Percentiles rank a stretch among this genome's conserved stretches.
Evolutionary conservation across 257 asterid genomes (phyloP).

Genomic region (Lycium barbarum): DNA sequence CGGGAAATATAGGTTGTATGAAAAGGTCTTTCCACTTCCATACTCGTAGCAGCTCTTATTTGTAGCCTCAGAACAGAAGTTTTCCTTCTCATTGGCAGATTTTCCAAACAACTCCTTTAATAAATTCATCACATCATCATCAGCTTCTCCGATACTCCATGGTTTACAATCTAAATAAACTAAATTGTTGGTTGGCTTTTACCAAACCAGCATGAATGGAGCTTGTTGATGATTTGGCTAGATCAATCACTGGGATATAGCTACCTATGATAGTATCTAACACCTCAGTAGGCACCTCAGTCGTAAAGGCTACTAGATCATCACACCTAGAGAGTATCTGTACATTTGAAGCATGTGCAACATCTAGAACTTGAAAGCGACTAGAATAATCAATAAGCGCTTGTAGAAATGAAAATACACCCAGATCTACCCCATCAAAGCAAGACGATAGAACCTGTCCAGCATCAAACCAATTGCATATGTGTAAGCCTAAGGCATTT

Average conservation of each 20-base stretch:
- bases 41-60: slow-evolving; percentile 50
- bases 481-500: too few species aligned
- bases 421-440: background rate
- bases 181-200: background rate
- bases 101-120: too few species aligned
- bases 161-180: slow-evolving; percentile 54
- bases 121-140: too few species aligned
- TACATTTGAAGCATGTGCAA: slow-evolving; percentile 11
- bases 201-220: background rate
- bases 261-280: background rate
- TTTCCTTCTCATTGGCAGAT: slow-evolving; percentile 47
- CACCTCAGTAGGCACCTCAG: background rate
- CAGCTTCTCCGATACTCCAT: slow-evolving; percentile 31
- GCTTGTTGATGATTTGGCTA: background rate
- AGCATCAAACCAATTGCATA: too few species aligned
- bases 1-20: too few species aligned
- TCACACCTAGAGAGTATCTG: background rate
- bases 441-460: too few species aligned
- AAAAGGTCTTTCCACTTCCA: slow-evolving; percentile 48
- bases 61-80: slow-evolving; percentile 45
- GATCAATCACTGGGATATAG: background rate
- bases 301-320: background rate
- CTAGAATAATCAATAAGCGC: background rate
- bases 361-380: background rate
- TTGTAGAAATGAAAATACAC: background rate